phyloP scores from a whole-genome alignment of 2,329 filamentous ascomycete species.

The Magnaporthiopsis incrustans region DNA sequence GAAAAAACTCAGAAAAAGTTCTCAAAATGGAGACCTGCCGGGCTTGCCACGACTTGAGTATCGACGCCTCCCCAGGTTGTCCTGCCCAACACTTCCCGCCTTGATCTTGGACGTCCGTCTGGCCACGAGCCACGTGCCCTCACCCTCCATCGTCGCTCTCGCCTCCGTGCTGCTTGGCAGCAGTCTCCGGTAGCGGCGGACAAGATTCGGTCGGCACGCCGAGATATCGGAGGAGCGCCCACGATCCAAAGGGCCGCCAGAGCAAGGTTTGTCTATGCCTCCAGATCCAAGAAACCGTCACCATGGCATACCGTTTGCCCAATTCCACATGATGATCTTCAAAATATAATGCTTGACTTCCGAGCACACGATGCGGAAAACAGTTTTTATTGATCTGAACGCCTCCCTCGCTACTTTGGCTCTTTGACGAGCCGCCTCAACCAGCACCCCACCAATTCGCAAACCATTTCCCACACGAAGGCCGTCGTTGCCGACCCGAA shows the following conservation, averaged over 20 bases:
- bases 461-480: background rate
- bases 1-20: background rate
- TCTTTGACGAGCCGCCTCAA: background rate
- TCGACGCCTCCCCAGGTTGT: background rate
- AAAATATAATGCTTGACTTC: slow-evolving; percentile 9
- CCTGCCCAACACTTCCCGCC: background rate
- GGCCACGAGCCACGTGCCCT: background rate
- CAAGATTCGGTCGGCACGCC: background rate
- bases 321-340: slow-evolving; percentile 4
- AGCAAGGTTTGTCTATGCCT: background rate
- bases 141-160: background rate
- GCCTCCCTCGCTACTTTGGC: background rate
- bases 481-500: background rate
- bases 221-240: background rate
- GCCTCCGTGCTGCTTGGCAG: background rate
- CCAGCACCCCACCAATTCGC: background rate
- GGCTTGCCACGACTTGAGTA: background rate
- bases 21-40: background rate
- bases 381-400: slow-evolving; percentile 4
- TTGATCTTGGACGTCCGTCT: background rate
- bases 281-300: background rate
- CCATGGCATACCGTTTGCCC: background rate
- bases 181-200: background rate
- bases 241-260: too few species aligned
- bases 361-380: slow-evolving; percentile 6